Conservation (phyloP, 2,329 filamentous ascomycete genomes). For the Epichloe scottii region DNA sequence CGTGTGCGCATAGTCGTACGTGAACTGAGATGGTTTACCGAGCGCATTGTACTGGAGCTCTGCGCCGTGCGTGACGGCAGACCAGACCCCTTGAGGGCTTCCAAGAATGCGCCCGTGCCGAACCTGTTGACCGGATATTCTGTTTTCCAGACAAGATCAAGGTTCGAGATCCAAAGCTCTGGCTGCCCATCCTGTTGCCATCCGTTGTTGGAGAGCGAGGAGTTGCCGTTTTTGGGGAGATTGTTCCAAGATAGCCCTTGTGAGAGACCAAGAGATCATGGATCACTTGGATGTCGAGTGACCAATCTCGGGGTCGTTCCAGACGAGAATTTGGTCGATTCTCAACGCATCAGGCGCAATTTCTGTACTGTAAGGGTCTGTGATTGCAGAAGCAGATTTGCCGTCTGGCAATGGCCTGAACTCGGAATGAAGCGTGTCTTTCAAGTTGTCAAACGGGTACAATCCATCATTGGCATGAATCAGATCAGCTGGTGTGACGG, state of each 20-base stretch:
- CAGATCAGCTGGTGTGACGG: slow-evolving; percentile 79
- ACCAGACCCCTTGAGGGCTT: slow-evolving; percentile 69
- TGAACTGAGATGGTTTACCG: slow-evolving; percentile 68
- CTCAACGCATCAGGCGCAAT: slow-evolving; percentile 42
- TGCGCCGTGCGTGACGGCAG: slow-evolving; percentile 51
- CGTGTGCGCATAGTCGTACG: slow-evolving; percentile 73
- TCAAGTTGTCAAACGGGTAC: slow-evolving; percentile 61
- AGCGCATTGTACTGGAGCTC: slow-evolving; percentile 53
- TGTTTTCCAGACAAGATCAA: slow-evolving; percentile 82
- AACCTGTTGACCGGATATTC: slow-evolving; percentile 74
- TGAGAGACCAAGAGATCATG: slow-evolving; percentile 70
- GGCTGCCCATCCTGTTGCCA: slow-evolving; percentile 77
- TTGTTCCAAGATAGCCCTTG: slow-evolving; percentile 68
- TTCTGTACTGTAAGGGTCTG: slow-evolving; percentile 20
- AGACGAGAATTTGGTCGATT: slow-evolving; percentile 84
- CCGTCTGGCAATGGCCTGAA: slow-evolving; percentile 20
- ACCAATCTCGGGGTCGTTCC: slow-evolving; percentile 97
- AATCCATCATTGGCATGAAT: slow-evolving; percentile 59
- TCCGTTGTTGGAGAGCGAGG: slow-evolving; percentile 54
- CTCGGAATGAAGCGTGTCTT: slow-evolving; percentile 18
- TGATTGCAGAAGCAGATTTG: slow-evolving; percentile 18
- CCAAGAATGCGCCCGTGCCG: slow-evolving; percentile 83
- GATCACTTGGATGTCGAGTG: slow-evolving; percentile 74
- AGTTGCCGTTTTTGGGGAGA: slow-evolving; percentile 60
- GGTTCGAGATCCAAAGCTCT: slow-evolving; percentile 74